Conservation (phyloP, 2,329 filamentous ascomycete genomes). For the Ceratocystis colombiana region DNA sequence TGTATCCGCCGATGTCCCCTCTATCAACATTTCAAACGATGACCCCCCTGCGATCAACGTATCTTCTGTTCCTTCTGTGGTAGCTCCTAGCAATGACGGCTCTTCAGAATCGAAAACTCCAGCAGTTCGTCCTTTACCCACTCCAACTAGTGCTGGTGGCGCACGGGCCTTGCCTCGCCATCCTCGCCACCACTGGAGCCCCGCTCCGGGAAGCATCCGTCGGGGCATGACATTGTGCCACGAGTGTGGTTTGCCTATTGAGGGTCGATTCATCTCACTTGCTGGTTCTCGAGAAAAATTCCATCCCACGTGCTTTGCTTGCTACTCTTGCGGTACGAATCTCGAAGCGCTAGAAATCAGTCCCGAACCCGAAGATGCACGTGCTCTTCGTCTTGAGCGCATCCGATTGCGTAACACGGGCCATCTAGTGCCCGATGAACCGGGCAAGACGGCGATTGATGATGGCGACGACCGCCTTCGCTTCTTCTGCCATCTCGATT, state of each 20-base stretch:
- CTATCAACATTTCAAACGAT: slow-evolving; percentile 35
- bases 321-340: slow-evolving; percentile 73
- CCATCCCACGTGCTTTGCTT: slow-evolving; percentile 87
- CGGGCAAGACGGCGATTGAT: slow-evolving; percentile 54
- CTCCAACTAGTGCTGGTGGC: slow-evolving; percentile 32
- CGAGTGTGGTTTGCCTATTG: slow-evolving; percentile 72
- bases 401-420: slow-evolving; percentile 52
- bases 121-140: slow-evolving; percentile 39
- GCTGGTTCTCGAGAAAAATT: slow-evolving; percentile 65
- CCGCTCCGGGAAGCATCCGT: slow-evolving; percentile 39
- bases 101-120: slow-evolving; percentile 29
- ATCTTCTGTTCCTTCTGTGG: slow-evolving; percentile 33
- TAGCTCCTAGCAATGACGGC: slow-evolving; percentile 39
- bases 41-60: slow-evolving; percentile 29
- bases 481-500: slow-evolving; percentile 98
- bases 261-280: slow-evolving; percentile 80
- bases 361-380: slow-evolving; percentile 68
- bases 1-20: slow-evolving; percentile 33
- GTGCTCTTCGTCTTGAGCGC: slow-evolving; percentile 61
- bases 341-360: slow-evolving; percentile 96
- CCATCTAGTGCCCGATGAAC: slow-evolving; percentile 51
- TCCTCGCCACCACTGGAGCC: slow-evolving; percentile 50
- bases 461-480: slow-evolving; percentile 65
- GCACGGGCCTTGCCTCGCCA: slow-evolving; percentile 34
- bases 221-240: slow-evolving; percentile 63